Conservation (phyloP, 1,139 yeast genomes). For the Blastobotrys persicus region DNA sequence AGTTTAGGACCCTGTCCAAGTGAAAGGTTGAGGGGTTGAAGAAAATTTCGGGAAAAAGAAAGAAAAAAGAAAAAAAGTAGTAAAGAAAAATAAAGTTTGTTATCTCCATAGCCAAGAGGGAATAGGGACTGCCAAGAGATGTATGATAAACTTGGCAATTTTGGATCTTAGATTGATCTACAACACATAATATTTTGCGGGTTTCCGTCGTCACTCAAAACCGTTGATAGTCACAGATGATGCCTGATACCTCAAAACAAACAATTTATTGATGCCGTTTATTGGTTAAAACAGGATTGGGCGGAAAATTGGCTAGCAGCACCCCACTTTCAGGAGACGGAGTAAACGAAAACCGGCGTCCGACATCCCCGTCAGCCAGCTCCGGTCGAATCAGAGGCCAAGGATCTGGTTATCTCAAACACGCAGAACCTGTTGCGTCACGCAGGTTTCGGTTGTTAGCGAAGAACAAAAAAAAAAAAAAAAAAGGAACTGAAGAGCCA, state of each 20-base stretch:
- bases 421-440: background rate
- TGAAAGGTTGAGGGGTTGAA: no score
- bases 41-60: no score
- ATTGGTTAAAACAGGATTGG: no score
- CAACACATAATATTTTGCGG: background rate
- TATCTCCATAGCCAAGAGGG: no score
- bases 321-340: no score
- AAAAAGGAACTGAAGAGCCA: no score
- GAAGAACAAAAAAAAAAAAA: background rate
- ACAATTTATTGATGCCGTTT: background rate
- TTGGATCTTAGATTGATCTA: background rate
- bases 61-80: no score
- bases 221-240: background rate
- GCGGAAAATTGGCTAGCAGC: no score
- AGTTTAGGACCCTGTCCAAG: background rate
- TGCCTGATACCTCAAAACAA: background rate
- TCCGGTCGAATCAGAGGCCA: background rate
- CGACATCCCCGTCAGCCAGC: background rate
- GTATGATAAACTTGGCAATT: background rate
- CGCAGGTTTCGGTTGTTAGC: background rate
- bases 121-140: no score
- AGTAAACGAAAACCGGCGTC: background rate
- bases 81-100: no score
- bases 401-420: background rate
- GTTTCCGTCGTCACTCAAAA: background rate